phyloP scores from a whole-genome alignment of 495 filamentous ascomycete genomes.

The Staphylotrichum longicolle region DNA sequence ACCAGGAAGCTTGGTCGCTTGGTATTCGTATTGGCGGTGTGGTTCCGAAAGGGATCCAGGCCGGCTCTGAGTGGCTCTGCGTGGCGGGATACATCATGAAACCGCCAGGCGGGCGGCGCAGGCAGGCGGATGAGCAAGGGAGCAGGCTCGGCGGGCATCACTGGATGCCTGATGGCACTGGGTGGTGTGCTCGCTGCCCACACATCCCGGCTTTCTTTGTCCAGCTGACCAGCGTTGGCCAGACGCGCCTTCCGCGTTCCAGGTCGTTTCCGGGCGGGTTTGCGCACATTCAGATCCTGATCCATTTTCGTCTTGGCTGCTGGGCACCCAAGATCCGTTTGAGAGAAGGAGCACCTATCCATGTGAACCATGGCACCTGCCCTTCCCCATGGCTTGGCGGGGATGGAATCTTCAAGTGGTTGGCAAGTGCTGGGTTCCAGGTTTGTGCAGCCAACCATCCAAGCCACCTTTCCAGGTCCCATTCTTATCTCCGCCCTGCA shows the following conservation, averaged over 20 bases:
- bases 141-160: too few relatives aligned
- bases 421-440: too few relatives aligned
- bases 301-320: neutral
- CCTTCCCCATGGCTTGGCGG: too few relatives aligned
- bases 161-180: constrained; percentile 4
- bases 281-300: neutral
- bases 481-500: too few relatives aligned
- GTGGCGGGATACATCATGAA: neutral
- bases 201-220: constrained; percentile 2
- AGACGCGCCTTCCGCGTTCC: constrained; percentile 5
- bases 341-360: neutral
- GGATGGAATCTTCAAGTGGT: too few relatives aligned
- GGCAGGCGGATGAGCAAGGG: neutral
- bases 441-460: too few relatives aligned
- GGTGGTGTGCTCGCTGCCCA: neutral
- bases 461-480: too few relatives aligned
- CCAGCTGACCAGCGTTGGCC: constrained; percentile 7
- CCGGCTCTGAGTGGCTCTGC: neutral
- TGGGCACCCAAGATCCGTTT: too few relatives aligned
- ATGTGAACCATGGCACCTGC: too few relatives aligned
- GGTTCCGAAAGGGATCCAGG: neutral
- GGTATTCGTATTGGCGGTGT: too few relatives aligned
- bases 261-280: neutral
- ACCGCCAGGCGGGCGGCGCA: neutral
- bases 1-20: neutral